phyloP scores from a whole-genome alignment of 306 rosid genomes.

The Senna siamea region DNA sequence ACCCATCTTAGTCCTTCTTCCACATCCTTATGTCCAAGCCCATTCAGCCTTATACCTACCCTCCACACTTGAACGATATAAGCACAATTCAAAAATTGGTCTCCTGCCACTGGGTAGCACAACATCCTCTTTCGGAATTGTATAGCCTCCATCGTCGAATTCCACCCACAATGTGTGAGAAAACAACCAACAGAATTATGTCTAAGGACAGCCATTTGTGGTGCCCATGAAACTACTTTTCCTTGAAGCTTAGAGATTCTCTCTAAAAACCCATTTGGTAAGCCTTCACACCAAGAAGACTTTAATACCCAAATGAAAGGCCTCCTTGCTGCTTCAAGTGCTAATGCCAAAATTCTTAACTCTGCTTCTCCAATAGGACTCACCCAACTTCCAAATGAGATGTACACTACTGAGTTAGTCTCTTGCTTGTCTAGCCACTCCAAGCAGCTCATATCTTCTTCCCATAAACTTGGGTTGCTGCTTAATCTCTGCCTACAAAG shows the following conservation, averaged over 20 bases:
- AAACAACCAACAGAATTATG: slow-evolving; percentile 70
- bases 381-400: slow-evolving; percentile 94
- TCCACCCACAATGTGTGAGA: slow-evolving; percentile 96
- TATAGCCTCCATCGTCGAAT: slow-evolving; percentile 84
- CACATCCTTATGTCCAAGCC: slow-evolving; percentile 60
- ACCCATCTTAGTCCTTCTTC: slow-evolving; percentile 63
- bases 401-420: slow-evolving; percentile 56
- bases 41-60: slow-evolving; percentile 64
- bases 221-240: slow-evolving; percentile 83
- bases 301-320: slow-evolving; percentile 84
- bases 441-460: slow-evolving; percentile 70
- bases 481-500: slow-evolving; percentile 26
- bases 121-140: slow-evolving; percentile 61
- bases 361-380: slow-evolving; percentile 71
- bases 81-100: slow-evolving; percentile 75
- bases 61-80: slow-evolving; percentile 73
- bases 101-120: slow-evolving; percentile 87
- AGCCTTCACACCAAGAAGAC: slow-evolving; percentile 58
- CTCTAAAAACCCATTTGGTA: slow-evolving; percentile 61
- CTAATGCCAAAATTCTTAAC: slow-evolving; percentile 58
- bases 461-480: slow-evolving; percentile 66
- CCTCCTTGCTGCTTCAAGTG: slow-evolving; percentile 59
- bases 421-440: slow-evolving; percentile 64
- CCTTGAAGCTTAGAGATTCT: slow-evolving; percentile 45
- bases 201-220: slow-evolving; percentile 64